phyloP scores from a whole-genome alignment of 2,329 filamentous ascomycete genomes.

The Scolecobasidium constrictum region DNA sequence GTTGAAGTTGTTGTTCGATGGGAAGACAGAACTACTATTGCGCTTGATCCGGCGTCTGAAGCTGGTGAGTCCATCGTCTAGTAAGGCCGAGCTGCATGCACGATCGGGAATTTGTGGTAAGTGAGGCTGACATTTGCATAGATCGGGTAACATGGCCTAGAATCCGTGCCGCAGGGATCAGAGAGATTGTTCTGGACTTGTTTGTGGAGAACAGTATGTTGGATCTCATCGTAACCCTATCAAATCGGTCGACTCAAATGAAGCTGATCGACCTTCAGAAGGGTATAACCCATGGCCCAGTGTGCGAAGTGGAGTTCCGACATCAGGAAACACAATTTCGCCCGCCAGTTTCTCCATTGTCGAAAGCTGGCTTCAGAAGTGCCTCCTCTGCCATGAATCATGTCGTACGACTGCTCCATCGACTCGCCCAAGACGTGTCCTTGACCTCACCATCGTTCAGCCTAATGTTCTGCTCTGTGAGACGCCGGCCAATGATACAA shows the following conservation, averaged over 20 bases:
- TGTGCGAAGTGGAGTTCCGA: conserved; percentile 1
- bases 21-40: not conserved
- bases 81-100: not conserved
- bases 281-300: conserved; percentile 1
- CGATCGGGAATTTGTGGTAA: not conserved
- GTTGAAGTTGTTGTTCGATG: conserved; percentile 3
- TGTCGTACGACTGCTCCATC: not conserved
- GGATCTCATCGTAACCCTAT: not conserved
- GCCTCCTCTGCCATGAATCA: not conserved
- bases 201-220: not conserved
- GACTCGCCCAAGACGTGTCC: not conserved
- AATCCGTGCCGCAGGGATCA: not conserved
- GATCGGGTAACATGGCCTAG: too few species aligned
- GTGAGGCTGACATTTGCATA: too few species aligned
- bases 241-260: not conserved
- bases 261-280: not conserved
- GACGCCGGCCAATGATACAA: not conserved
- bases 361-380: not conserved
- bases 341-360: conserved; percentile 1
- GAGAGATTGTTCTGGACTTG: not conserved
- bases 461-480: conserved; percentile 2
- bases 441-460: not conserved
- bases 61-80: not conserved
- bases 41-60: not conserved
- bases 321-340: conserved; percentile 9